Base-by-base conservation (phyloP, 768 basidiomycete genomes). In the Kwoniella bestiolae region DNA sequence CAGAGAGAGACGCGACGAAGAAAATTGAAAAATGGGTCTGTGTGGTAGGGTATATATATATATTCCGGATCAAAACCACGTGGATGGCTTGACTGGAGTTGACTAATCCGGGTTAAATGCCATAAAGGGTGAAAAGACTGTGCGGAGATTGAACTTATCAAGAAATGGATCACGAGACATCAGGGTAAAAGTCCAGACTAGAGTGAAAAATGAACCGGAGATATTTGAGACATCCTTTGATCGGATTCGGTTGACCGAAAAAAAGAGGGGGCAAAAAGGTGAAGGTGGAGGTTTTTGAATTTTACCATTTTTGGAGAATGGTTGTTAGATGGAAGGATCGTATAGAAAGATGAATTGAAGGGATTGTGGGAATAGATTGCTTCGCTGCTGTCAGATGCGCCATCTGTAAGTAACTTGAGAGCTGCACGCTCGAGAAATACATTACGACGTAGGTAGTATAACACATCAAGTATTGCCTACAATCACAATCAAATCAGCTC, bases 1-100 rank as follows among this genome's bases (percentile, higher is more conserved):
- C 9, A 23, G 41, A 63, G 23, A 52, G 41, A 63, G 62, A 63
- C 62, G 62, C 62, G 62, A 55, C 49, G 45, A 25, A 21, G 23
- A 38, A 44, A 45, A 46, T 46, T 46, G 8, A 34, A 21, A 32
- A 28, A 32, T 7, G 38, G 32, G 57, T 58, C 57, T 58, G 57
- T 58, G 57, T 51, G 60, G 34, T 32, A 25, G 29, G 31, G 35
- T 49, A 52, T 61, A 35, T 52, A 51, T 55, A 60, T 60, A 50
- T 60, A 49, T 49, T 60, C 45, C 46, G 45, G 29, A 16, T 32
- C 4, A 14, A 16, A 21, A 12, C 38, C 58, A 60, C 58, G 58
- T 60, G 58, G 47, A 41, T 34, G 46, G 44, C 52, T 55, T 55
- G 52, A 55, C 52, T 55, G 21, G 56, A 41, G 56, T 38, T 35